Conservation (phyloP, 768 basidiomycete genomes). For the Lentinula raphanica region DNA sequence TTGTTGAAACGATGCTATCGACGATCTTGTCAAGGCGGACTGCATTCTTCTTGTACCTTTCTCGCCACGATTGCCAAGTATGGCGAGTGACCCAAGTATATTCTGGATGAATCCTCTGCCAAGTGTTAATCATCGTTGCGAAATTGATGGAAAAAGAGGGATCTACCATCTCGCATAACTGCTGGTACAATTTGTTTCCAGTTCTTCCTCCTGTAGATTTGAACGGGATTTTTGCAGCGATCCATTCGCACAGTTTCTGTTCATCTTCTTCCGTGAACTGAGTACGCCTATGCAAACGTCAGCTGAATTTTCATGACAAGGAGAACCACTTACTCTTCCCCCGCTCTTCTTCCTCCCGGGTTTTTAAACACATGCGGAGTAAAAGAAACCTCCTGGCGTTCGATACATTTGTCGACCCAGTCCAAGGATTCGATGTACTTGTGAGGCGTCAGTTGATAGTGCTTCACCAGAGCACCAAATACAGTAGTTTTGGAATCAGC, state of each 20-base stretch:
- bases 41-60: constrained; percentile 82
- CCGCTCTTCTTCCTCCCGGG: constrained; percentile 73
- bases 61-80: constrained; percentile 89
- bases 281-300: constrained; percentile 47
- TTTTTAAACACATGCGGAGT: constrained; percentile 82
- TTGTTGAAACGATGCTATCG: constrained; percentile 60
- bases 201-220: constrained; percentile 79
- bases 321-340: constrained; percentile 62
- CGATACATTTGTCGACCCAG: constrained; percentile 83
- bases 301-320: constrained; percentile 1
- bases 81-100: constrained; percentile 78
- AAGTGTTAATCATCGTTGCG: not conserved
- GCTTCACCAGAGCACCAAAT: constrained; percentile 68
- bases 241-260: constrained; percentile 68
- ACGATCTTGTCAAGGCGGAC: constrained; percentile 62
- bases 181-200: constrained; percentile 79
- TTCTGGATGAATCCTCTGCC: constrained; percentile 60
- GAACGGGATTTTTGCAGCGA: constrained; percentile 78
- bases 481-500: constrained; percentile 77
- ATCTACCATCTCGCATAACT: constrained; percentile 65
- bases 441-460: constrained; percentile 60
- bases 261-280: constrained; percentile 79
- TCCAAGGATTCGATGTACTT: constrained; percentile 78
- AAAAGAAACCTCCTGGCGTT: constrained; percentile 57
- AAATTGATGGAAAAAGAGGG: not conserved